Percentiles rank a stretch among this genome's conserved stretches.
Conservation (phyloP, 768 basidiomycete species). For the Pisolithus sp. region DNA sequence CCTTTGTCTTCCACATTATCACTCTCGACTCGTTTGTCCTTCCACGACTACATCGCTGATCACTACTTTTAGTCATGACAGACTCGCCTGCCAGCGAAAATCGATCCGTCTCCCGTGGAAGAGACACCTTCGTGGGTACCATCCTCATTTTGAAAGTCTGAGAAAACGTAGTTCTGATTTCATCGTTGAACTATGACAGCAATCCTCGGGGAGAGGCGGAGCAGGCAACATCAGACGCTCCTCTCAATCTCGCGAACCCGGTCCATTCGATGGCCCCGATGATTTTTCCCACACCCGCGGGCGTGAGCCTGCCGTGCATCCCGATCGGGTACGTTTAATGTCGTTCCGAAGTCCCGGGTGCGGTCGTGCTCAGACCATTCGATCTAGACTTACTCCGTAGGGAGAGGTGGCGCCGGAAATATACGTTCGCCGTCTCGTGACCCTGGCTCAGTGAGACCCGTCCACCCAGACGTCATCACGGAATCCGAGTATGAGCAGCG, state of each 20-base stretch:
- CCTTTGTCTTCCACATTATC: background rate
- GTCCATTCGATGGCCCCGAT: slow-evolving; percentile 42
- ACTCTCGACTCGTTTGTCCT: background rate
- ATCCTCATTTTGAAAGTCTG: background rate
- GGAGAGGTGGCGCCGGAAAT: slow-evolving; percentile 83
- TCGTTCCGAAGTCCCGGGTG: background rate
- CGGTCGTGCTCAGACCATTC: background rate
- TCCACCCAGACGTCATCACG: slow-evolving; percentile 18
- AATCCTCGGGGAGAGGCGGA: slow-evolving; percentile 64
- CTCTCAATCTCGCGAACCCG: slow-evolving; percentile 39
- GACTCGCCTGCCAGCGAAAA: slow-evolving; percentile 20
- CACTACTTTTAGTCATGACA: slow-evolving; percentile 13
- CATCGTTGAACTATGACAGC: slow-evolving; percentile 21
- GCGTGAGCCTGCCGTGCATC: slow-evolving; percentile 42
- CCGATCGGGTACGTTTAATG: slow-evolving; percentile 29
- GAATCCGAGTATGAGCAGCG: slow-evolving; percentile 20
- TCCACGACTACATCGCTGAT: background rate
- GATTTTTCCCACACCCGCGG: slow-evolving; percentile 57
- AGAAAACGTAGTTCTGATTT: background rate
- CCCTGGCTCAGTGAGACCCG: slow-evolving; percentile 20
- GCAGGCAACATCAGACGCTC: slow-evolving; percentile 56
- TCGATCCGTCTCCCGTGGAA: slow-evolving; percentile 53
- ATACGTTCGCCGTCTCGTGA: slow-evolving; percentile 74
- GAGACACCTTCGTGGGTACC: slow-evolving; percentile 49
- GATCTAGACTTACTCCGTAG: slow-evolving; percentile 41